These are phyloP conservation scores for Saccharum officinarum DNA, from an alignment of 176 grass and related monocot genomes.

Conservation along the genomic window DNA sequence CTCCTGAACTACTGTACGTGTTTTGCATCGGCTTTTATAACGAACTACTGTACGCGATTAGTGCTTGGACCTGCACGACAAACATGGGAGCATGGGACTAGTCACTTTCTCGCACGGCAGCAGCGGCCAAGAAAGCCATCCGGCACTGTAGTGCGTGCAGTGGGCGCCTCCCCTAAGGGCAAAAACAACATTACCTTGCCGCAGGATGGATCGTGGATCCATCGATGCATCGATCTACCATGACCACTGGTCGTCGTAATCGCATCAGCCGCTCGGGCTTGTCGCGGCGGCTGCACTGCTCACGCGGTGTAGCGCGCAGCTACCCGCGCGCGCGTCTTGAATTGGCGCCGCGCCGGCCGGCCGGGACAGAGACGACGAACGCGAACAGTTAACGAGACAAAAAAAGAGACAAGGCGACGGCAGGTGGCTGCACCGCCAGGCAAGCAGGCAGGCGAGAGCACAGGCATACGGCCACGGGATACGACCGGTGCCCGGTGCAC, in stretches of 20 bases:
- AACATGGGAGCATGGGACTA: background rate
- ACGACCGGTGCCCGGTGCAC: background rate
- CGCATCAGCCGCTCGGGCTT: no score
- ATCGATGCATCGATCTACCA: no score
- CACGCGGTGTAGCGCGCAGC: no score
- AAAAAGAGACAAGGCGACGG: constrained; percentile 25
- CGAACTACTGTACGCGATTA: background rate
- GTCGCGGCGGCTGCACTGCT: no score
- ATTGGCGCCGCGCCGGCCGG: background rate
- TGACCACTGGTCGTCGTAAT: no score
- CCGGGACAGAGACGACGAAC: background rate
- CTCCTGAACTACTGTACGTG: no score
- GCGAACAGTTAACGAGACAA: constrained; percentile 2
- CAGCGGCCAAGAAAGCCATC: background rate
- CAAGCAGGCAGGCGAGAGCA: background rate
- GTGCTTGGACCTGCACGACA: background rate
- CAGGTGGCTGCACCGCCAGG: background rate
- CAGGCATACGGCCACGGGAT: no score
- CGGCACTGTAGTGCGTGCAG: no score
- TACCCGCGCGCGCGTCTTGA: background rate
- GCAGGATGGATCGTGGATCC: background rate
- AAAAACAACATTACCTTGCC: no score
- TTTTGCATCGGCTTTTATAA: background rate
- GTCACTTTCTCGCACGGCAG: background rate
- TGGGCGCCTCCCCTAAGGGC: no score